These are phyloP conservation scores for Coffea humblotiana DNA, from an alignment of 305 asterid species.

Conservation along the genomic window DNA sequence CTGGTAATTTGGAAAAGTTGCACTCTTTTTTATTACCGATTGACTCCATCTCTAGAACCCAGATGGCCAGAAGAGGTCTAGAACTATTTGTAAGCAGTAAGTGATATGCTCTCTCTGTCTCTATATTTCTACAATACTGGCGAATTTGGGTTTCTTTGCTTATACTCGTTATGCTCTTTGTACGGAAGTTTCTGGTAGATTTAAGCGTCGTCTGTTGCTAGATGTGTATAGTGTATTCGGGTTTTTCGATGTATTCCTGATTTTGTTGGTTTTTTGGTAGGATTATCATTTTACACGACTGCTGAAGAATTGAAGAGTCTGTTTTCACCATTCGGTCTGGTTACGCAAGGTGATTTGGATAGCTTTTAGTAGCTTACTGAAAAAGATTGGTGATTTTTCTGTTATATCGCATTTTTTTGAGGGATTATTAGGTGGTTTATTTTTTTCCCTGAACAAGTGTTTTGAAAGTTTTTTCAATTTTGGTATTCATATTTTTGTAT, in stretches of 20 bases:
- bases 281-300: slow-evolving; percentile 73
- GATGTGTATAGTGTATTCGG: no score
- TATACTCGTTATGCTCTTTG: no score
- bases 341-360: slow-evolving; percentile 48
- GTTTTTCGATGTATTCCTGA: slow-evolving; percentile 6
- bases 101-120: slow-evolving; percentile 1
- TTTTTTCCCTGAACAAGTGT: not conserved
- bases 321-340: slow-evolving; percentile 62
- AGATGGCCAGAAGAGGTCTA: slow-evolving; percentile 54
- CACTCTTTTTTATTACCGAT: not conserved
- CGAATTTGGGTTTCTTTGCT: not conserved
- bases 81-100: slow-evolving; percentile 75
- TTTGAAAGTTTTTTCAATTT: not conserved
- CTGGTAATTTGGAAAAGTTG: not conserved
- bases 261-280: slow-evolving; percentile 25
- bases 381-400: not conserved
- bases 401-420: not conserved
- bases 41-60: slow-evolving; percentile 1
- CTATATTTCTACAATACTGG: not conserved
- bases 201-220: no score
- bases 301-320: slow-evolving; percentile 48
- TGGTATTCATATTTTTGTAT: not conserved
- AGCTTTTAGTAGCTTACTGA: not conserved
- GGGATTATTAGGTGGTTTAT: not conserved
- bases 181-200: no score